phyloP scores from a whole-genome alignment of 2,329 filamentous ascomycete genomes.

The Fusarium circinatum region DNA sequence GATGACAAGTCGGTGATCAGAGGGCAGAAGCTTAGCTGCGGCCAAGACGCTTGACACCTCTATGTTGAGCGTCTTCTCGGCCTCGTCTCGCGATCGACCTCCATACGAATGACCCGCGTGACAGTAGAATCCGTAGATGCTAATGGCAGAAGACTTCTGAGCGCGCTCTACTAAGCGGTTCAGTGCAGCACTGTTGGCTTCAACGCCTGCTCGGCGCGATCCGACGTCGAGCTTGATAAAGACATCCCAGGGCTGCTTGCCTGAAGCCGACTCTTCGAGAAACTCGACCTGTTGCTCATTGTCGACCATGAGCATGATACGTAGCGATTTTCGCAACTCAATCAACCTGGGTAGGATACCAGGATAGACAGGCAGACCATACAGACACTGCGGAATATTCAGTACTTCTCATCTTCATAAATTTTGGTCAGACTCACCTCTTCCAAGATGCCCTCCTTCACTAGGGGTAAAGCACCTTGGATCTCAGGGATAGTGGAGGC shows the following conservation, averaged over 20 bases:
- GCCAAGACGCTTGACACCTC: constrained; percentile 47
- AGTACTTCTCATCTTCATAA: not conserved
- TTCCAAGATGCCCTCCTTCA: constrained; percentile 52
- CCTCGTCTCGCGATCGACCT: constrained; percentile 45
- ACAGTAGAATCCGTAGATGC: constrained; percentile 52
- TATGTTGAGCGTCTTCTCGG: constrained; percentile 43
- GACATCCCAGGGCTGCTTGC: constrained; percentile 45
- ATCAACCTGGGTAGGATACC: constrained; percentile 46
- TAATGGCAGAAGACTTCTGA: constrained; percentile 43
- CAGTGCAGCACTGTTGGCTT: constrained; percentile 41
- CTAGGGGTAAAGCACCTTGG: constrained; percentile 51
- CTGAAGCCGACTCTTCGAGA: constrained; percentile 39
- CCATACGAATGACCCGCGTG: constrained; percentile 53
- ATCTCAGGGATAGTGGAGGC: constrained; percentile 55
- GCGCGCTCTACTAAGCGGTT: constrained; percentile 42
- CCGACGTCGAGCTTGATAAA: constrained; percentile 54
- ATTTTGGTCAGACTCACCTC: constrained; percentile 44
- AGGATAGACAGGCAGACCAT: constrained; percentile 53
- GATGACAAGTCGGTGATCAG: constrained; percentile 42
- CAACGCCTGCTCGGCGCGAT: constrained; percentile 49
- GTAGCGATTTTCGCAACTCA: constrained; percentile 44
- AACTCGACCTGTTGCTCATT: constrained; percentile 48
- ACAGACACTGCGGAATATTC: constrained; percentile 45
- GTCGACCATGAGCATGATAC: constrained; percentile 52
- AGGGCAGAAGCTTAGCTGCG: constrained; percentile 45